Base-by-base conservation (phyloP, 805 yeast genomes). In the Hanseniaspora nectarophila region DNA sequence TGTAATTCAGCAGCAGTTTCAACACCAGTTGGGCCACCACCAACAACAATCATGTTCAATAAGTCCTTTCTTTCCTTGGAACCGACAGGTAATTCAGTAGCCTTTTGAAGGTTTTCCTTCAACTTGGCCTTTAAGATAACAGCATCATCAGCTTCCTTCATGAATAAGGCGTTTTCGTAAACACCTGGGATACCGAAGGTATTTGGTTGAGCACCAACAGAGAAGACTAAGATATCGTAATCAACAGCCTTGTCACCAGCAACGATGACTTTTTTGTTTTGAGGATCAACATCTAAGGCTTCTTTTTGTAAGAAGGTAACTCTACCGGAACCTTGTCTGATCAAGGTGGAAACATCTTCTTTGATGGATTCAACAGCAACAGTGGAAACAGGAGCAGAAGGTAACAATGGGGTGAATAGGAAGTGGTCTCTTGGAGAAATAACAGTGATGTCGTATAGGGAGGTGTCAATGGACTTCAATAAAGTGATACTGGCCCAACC, bases 1-100 rank as follows among this genome's bases (percentile, higher is more conserved):
- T 85, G 94, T 61, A 89, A 72, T 70, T 90, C 97, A 63, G 95
- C 97, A 59, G 97, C 96, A 61, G 88, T 84, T 71, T 88, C 97
- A 56, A 89, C 96, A 72, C 97, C 97, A 42, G 97, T 89, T 66
- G 97, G 97, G 58, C 97, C 97, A 70, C 97, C 97, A 63, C 97
- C 97, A 59, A 92, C 94, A 56, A 90, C 95, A 56, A 90, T 90
- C 61, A 88, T 81, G 56, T 82, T 83, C 65, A 89, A 76, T 61
- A 90, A 75, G 67, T 95, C 79, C 70, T 80, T 77, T 70, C 97
- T 80, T 66, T 85, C 95, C 20, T 81, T 80, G 59, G 79, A 85
- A 28, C 69, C 67, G 59, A 76, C 76, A 54, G 92, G 85, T 60
- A 88, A 76, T 58, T 82, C 72, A 60, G 84, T 79, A 40, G 97